Evolutionary conservation across 805 yeast species (phyloP).

Genomic region (Starmerella roubikii): DNA sequence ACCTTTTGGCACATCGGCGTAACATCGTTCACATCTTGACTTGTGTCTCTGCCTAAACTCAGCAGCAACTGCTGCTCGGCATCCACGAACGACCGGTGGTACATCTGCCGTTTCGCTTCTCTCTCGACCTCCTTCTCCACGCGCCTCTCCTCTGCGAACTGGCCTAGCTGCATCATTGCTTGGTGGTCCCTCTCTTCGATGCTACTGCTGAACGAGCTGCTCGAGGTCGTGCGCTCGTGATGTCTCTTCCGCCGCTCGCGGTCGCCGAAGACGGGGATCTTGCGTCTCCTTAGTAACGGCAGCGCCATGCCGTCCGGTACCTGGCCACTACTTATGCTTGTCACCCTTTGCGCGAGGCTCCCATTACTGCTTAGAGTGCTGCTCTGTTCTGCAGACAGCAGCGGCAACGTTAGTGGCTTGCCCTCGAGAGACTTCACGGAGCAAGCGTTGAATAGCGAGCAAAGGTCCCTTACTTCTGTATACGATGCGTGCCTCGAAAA

Average conservation of each 20-base stretch:
- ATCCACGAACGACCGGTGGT: background rate
- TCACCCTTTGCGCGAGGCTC: background rate
- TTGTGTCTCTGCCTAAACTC: background rate
- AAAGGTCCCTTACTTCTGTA: conserved; percentile 19
- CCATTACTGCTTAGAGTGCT: too few relatives aligned
- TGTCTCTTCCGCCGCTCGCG: background rate
- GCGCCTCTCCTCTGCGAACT: too few relatives aligned
- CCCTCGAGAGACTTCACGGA: conserved; percentile 8
- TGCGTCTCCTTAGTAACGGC: background rate
- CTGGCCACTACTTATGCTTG: background rate
- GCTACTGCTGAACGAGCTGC: background rate
- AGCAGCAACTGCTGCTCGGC: background rate
- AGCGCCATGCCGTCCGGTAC: background rate
- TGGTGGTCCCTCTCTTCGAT: conserved; percentile 2
- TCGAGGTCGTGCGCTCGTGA: background rate
- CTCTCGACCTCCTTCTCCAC: background rate
- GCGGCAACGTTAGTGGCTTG: background rate
- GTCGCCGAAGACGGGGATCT: background rate
- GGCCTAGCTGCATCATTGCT: conserved; percentile 4
- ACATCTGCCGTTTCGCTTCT: background rate
- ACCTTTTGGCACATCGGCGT: too few relatives aligned
- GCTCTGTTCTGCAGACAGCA: too few relatives aligned
- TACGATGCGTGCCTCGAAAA: conserved; percentile 27
- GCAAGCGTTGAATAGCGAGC: conserved; percentile 11
- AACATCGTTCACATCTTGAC: background rate